A percentile compares a stretch with the other conserved stretches of the same genome.
Evolutionary conservation across 108 stramenopile genomes (phyloP).

Genomic region (Nannochloropsis oceanica): DNA sequence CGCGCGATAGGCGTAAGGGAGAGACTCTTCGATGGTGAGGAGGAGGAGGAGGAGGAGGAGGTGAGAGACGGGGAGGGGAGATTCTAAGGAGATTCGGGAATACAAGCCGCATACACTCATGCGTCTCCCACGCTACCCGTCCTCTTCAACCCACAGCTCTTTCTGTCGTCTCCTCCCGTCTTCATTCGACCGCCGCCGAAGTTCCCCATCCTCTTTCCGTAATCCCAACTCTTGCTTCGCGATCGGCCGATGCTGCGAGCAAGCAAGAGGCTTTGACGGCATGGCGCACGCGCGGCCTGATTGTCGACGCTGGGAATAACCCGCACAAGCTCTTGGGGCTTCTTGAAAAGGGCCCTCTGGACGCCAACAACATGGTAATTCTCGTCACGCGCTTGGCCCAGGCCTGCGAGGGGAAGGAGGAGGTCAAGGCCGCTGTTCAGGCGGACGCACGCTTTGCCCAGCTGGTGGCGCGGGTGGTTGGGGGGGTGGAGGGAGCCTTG

Average conservation of each 20-base stretch:
- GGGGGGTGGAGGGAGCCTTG: background rate
- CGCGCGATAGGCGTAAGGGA: too few relatives aligned
- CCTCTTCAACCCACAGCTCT: too few relatives aligned
- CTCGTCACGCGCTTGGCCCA: background rate
- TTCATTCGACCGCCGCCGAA: background rate
- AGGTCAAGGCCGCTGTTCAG: background rate
- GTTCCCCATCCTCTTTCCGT: background rate
- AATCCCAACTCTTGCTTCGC: background rate
- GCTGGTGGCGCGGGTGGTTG: background rate
- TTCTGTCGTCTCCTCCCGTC: too few relatives aligned
- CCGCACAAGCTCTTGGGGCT: background rate
- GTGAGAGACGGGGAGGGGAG: too few relatives aligned
- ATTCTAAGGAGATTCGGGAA: too few relatives aligned
- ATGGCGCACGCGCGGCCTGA: background rate
- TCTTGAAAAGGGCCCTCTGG: background rate
- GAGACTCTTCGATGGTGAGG: too few relatives aligned
- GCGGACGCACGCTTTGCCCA: background rate
- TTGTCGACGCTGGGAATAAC: background rate
- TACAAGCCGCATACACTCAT: too few relatives aligned
- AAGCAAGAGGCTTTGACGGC: background rate
- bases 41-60: too few relatives aligned
- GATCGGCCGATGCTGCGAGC: background rate
- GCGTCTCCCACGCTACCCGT: too few relatives aligned
- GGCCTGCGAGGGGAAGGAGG: background rate
- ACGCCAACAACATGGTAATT: background rate